Conservation (phyloP, 805 yeast species). For the Teunomyces stri region DNA sequence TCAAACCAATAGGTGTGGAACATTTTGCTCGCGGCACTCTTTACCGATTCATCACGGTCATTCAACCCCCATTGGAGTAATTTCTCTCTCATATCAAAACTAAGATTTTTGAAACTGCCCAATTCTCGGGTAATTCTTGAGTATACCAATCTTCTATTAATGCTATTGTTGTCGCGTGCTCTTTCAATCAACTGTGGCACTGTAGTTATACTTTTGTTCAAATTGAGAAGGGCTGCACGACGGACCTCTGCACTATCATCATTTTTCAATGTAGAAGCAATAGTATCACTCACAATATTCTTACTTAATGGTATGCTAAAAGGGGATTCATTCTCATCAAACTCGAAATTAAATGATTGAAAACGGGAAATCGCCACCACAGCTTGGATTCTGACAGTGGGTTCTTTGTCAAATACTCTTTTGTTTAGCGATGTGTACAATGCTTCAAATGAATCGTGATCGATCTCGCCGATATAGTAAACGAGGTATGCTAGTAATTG, state of each 20-base stretch:
- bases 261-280: slow-evolving; percentile 50
- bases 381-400: slow-evolving; percentile 79
- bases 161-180: slow-evolving; percentile 73
- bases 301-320: slow-evolving; percentile 11
- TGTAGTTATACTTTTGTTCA: slow-evolving; percentile 54
- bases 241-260: slow-evolving; percentile 90
- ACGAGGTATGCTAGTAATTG: slow-evolving; percentile 72
- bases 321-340: slow-evolving; percentile 30
- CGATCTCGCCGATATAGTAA: slow-evolving; percentile 71
- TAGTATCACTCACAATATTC: slow-evolving; percentile 8
- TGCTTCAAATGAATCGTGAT: slow-evolving; percentile 64
- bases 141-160: slow-evolving; percentile 71
- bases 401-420: slow-evolving; percentile 73
- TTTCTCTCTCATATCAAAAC: slow-evolving; percentile 56
- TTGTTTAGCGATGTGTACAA: slow-evolving; percentile 59
- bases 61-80: slow-evolving; percentile 80
- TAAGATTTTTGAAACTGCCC: slow-evolving; percentile 56
- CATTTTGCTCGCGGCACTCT: slow-evolving; percentile 68
- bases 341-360: slow-evolving; percentile 46
- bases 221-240: slow-evolving; percentile 73
- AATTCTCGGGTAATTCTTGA: slow-evolving; percentile 65
- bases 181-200: slow-evolving; percentile 66
- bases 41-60: slow-evolving; percentile 78
- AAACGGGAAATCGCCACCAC: slow-evolving; percentile 74
- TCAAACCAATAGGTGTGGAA: slow-evolving; percentile 72